Conservation (phyloP, 1,284 basidiomycete genomes). For the Melampsora abietis-canadensis region DNA sequence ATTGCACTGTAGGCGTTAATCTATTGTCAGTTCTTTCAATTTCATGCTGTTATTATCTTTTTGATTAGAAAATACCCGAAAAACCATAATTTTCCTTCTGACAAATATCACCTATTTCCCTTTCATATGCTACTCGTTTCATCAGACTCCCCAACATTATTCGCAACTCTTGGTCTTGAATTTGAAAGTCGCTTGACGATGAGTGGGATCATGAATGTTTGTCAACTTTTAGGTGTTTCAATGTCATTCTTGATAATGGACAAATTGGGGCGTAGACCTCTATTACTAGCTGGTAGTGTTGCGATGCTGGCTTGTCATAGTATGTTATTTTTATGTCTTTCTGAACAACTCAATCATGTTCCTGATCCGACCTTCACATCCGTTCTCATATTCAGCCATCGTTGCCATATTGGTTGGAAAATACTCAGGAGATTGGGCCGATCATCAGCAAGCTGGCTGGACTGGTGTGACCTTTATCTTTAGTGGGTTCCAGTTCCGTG, state of each 20-base stretch:
- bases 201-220: conserved; percentile 45
- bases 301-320: conserved; percentile 35
- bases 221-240: conserved; percentile 45
- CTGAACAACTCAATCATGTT: background rate
- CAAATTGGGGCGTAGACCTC: conserved; percentile 44
- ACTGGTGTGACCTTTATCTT: conserved; percentile 40
- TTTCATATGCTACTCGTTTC: background rate
- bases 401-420: conserved; percentile 39
- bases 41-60: too few species aligned
- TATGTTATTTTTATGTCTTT: background rate
- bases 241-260: conserved; percentile 46
- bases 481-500: background rate
- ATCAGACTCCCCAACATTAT: conserved; percentile 49
- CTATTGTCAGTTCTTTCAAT: conserved; percentile 18
- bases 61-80: too few species aligned
- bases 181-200: conserved; percentile 44
- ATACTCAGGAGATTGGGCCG: conserved; percentile 40
- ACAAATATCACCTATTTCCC: background rate
- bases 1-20: conserved; percentile 26
- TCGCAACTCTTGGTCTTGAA: conserved; percentile 45
- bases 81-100: background rate
- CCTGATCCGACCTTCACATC: background rate
- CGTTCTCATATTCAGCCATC: conserved; percentile 10
- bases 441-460: conserved; percentile 44
- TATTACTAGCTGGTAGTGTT: conserved; percentile 43